A percentile compares a stretch with the other conserved stretches of the same genome.
phyloP scores from a whole-genome alignment of 2,329 filamentous ascomycete species.

The Botrytis sinoallii region DNA sequence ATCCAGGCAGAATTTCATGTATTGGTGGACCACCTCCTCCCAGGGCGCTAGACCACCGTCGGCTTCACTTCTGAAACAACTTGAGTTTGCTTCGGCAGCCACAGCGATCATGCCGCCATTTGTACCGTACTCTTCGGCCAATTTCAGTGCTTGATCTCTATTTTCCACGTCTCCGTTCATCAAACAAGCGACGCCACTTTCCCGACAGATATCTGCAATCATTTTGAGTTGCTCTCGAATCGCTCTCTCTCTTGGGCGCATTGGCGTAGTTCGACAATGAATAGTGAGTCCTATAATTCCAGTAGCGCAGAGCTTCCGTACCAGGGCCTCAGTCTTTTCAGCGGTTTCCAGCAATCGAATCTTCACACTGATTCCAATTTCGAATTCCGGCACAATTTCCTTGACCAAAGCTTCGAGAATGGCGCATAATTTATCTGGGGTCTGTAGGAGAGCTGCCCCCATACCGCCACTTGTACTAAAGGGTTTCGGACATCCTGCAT shows the following conservation, averaged over 20 bases:
- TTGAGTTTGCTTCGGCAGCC: conserved; percentile 85
- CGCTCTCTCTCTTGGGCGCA: conserved; percentile 85
- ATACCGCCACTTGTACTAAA: conserved; percentile 93
- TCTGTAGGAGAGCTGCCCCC: conserved; percentile 86
- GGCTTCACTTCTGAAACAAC: conserved; percentile 69
- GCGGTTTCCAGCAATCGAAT: conserved; percentile 81
- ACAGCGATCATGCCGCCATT: conserved; percentile 98
- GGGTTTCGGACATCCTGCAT: conserved; percentile 96
- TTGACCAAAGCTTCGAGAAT: conserved; percentile 82
- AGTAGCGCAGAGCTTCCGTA: conserved; percentile 74
- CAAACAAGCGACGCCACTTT: conserved; percentile 84
- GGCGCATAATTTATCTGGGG: conserved; percentile 75
- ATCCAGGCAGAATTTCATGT: conserved; percentile 68
- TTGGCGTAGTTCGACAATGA: conserved; percentile 93
- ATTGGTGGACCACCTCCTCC: conserved; percentile 73
- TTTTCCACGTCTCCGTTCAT: conserved; percentile 91
- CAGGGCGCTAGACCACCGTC: conserved; percentile 72
- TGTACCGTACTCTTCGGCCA: conserved; percentile 77
- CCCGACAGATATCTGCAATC: conserved; percentile 75
- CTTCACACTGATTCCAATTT: conserved; percentile 96
- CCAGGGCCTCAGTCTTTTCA: conserved; percentile 72
- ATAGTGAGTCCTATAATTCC: conserved; percentile 91
- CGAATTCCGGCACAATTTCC: conserved; percentile 70
- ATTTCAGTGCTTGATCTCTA: conserved; percentile 65
- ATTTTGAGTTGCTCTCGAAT: conserved; percentile 83